Percentiles rank a stretch among this genome's conserved stretches.
Evolutionary conservation across 2,329 filamentous ascomycete species (phyloP).

Genomic region (Fusarium sp.): DNA sequence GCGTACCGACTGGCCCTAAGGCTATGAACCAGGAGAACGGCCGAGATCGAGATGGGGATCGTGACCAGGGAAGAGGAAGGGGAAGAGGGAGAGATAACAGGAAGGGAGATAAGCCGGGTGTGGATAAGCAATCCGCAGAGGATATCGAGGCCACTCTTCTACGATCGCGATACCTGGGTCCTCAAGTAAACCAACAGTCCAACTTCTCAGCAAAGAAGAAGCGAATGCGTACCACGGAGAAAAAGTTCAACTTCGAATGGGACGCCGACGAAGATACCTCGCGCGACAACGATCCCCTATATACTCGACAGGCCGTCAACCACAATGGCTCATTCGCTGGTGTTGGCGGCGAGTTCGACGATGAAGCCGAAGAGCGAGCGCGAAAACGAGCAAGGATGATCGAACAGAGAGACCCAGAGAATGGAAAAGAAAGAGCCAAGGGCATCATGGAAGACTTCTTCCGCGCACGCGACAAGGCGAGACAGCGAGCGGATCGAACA

Average conservation of each 20-base stretch:
- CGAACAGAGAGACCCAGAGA: conserved; percentile 78
- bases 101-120: conserved; percentile 51
- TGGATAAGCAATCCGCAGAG: conserved; percentile 60
- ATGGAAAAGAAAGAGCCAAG: conserved; percentile 79
- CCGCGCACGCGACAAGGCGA: conserved; percentile 68
- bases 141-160: conserved; percentile 80
- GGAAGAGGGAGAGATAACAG: conserved; percentile 52
- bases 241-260: conserved; percentile 99
- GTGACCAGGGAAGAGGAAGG: conserved; percentile 14
- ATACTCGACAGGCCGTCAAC: conserved; percentile 55
- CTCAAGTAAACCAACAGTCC: conserved; percentile 82
- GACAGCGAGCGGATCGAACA: conserved; percentile 77
- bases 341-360: conserved; percentile 62
- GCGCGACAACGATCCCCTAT: conserved; percentile 77
- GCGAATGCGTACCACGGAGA: conserved; percentile 88
- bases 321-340: conserved; percentile 57
- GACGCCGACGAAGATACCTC: conserved; percentile 90
- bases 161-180: conserved; percentile 88
- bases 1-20: conserved; percentile 77
- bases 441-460: conserved; percentile 87
- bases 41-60: conserved; percentile 16
- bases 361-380: conserved; percentile 65
- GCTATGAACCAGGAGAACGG: conserved; percentile 66
- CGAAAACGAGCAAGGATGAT: conserved; percentile 74
- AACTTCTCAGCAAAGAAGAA: conserved; percentile 98